phyloP scores from a whole-genome alignment of 495 filamentous ascomycete genomes.

The Niebla homalea region DNA sequence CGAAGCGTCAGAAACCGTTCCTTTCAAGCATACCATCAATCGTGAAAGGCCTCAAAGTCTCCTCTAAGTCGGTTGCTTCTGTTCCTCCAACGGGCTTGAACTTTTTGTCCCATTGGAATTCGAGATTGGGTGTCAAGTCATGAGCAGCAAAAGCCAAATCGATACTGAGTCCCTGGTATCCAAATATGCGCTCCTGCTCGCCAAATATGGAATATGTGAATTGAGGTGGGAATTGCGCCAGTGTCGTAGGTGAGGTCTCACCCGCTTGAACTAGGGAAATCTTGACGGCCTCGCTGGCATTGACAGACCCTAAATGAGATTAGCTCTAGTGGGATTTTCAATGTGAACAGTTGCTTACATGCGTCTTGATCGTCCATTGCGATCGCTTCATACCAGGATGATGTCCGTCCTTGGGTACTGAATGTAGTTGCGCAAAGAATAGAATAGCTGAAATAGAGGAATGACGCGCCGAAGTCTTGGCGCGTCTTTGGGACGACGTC shows the following conservation, averaged over 20 bases:
- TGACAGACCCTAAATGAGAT: slow-evolving; percentile 47
- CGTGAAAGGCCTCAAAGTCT: slow-evolving; percentile 51
- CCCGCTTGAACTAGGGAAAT: slow-evolving; percentile 55
- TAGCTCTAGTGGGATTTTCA: neutral
- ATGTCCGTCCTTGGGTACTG: too few relatives aligned
- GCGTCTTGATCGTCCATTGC: slow-evolving; percentile 36
- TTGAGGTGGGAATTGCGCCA: slow-evolving; percentile 61
- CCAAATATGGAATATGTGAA: slow-evolving; percentile 91
- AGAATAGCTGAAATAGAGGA: too few relatives aligned
- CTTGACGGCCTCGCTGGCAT: slow-evolving; percentile 60
- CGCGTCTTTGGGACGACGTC: too few relatives aligned
- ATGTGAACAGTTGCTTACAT: slow-evolving; percentile 26
- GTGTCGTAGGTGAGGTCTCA: slow-evolving; percentile 38
- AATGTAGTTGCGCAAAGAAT: too few relatives aligned
- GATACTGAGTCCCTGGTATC: slow-evolving; percentile 68
- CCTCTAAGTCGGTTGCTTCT: slow-evolving; percentile 51
- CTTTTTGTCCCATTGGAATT: slow-evolving; percentile 58
- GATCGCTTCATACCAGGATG: neutral
- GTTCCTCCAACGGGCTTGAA: slow-evolving; percentile 61
- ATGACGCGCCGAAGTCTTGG: too few relatives aligned
- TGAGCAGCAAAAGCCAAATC: slow-evolving; percentile 66
- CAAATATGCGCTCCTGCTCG: slow-evolving; percentile 79
- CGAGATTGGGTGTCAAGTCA: slow-evolving; percentile 63
- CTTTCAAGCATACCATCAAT: slow-evolving; percentile 42
- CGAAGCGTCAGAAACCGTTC: neutral